Evolutionary conservation across 2,329 filamentous ascomycete species (phyloP), one percentile per base, ranked within the genome.

Genomic region (Hymenoscyphus infarciens): DNA sequence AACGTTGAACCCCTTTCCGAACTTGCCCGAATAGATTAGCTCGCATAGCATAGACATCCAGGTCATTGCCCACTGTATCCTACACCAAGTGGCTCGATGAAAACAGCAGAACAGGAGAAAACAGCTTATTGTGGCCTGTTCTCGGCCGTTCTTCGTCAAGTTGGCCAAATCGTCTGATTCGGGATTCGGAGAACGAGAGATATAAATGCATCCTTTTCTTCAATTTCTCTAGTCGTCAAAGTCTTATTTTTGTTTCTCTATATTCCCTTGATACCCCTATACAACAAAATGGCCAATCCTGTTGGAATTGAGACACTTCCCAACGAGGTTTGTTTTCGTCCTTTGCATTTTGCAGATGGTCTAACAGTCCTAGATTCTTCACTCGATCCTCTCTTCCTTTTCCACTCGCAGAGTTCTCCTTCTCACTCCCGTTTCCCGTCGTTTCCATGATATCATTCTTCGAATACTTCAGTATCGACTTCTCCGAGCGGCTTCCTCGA

Each of bases 381-480:
- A 81, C 59, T 76, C 80, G 35, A 77, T 83, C 56, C 74, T 87
- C 22, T 76, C 78, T 3, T 70, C 73, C 8, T 78, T 87, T 59
- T 70, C 77, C 5, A 83, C 82, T 5, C 75, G 75, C 60, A 72
- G 77, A n/a, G 78, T 88, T 57, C 79, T 91, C 31, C 79, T 80
- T 15, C 71, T 89, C 61, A 81, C 85, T 52, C 71, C 80, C 55
- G 79, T 88, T 61, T 89, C 82, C 60, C 85, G 81, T 33, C 86
- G 84, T 45, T 84, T 92, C 69, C 82, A 88, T 73, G 83, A 80
- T 49, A 72, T 90, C 49, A 81, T 89, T 62, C 76, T 87, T 4
- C 83, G 84, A 29, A 82, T 91, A 54, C 76, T 92, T 7, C 84
- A 89, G 66, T 81, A 82, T 57, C 86, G 89, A 38, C 79, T 92